Evolutionary conservation across 768 basidiomycete genomes (phyloP).

Genomic region (Rhodotorula toruloides): DNA sequence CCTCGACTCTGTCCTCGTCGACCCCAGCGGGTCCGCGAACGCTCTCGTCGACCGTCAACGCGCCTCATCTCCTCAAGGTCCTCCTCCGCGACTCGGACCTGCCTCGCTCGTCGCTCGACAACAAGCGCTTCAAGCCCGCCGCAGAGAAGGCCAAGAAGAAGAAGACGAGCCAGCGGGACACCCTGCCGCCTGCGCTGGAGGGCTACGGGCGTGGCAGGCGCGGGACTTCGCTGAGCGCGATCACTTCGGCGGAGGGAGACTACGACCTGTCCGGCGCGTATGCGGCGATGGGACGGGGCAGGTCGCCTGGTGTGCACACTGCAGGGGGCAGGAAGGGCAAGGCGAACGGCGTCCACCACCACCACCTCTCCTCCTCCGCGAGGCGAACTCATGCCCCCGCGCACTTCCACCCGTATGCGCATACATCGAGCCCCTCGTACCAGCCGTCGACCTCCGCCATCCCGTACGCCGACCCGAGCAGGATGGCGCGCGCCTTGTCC

Average conservation of each 20-base stretch:
- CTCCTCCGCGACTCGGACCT: not conserved
- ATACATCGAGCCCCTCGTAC: not conserved
- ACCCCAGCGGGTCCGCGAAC: not conserved
- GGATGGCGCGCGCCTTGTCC: conserved; percentile 1
- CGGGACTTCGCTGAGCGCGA: not conserved
- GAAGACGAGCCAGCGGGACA: not conserved
- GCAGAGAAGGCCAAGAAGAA: not conserved
- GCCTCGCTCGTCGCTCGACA: conserved; percentile 4
- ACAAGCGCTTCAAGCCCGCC: not conserved
- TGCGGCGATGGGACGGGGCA: not conserved
- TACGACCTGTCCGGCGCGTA: not conserved
- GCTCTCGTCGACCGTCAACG: not conserved
- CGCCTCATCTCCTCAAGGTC: not conserved
- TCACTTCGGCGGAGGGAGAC: not conserved
- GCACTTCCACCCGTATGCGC: not conserved
- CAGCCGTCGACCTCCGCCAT: not conserved
- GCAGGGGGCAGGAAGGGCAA: too few relatives aligned
- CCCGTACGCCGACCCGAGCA: not conserved
- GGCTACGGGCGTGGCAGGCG: conserved; percentile 1
- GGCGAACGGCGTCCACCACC: not conserved
- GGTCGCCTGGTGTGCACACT: not conserved
- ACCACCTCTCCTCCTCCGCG: too few relatives aligned
- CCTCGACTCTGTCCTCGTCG: not conserved
- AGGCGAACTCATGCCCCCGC: not conserved
- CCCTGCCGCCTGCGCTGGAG: not conserved